Base-by-base conservation (phyloP, 805 yeast species). In the Sugiyamaella marilandica region DNA sequence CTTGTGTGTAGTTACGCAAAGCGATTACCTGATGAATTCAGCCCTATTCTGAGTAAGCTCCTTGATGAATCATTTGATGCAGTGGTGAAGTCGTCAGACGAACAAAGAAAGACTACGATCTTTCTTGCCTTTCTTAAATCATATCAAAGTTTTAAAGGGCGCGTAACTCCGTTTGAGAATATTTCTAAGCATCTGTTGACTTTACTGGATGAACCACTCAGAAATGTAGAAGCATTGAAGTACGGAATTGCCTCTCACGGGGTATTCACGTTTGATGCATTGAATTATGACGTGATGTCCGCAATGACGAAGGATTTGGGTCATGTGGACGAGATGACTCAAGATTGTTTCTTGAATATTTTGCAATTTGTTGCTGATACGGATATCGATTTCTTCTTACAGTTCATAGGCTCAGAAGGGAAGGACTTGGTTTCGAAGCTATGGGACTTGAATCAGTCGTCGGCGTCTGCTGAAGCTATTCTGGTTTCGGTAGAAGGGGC, bases 201-300 rank as follows among this genome's bases (percentile, higher is more conserved):
- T 5, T 19, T 16, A 39, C 21, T 39, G 21, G 13, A 11, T 5
- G 24, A 39, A 3, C 43, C 24, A 19, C 13, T 39, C 5, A 5
- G 5, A 19, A 19, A 39, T 21, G 16, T 13, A 4, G 43, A 39
- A 5, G 19, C 24, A 11, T 11, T 39, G 21, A 39, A 39, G 24
- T 49, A 33, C 33, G 55, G 54, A 32, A 52, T 57, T 34, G 39
- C 45, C 19, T 47, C 55, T 3, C 59, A 58, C 33, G 59, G 53
- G 24, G 49, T 55, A n/a, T 56, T 56, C 36, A 49, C 54, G 2
- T 37, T 47, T 11, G 56, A 55, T 13, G 53, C 13, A 14, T 14
- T 39, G 43, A 24, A 21, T 16, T 11, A 14, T n/a, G 13, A 24
- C 3, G 29, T 24, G 29, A 24, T 24, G 29, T 24, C 21, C 7